phyloP scores from a whole-genome alignment of 345 rosid genomes.

The Clarkia xantiana region DNA sequence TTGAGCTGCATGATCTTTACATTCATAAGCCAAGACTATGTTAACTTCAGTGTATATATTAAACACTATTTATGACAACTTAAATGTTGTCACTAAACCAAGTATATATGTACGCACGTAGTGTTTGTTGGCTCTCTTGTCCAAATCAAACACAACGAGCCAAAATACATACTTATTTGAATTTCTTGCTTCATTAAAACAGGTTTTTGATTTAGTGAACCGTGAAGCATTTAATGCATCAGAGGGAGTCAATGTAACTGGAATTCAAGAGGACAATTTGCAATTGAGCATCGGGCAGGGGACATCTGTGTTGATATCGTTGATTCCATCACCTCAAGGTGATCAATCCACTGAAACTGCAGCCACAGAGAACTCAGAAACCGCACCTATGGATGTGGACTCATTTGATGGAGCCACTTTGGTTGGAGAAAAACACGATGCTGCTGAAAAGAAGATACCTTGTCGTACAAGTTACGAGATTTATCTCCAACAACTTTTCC shows the following conservation, averaged over 20 bases:
- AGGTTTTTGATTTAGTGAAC: constrained; percentile 77
- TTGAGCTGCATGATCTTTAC: too few relatives aligned
- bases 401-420: constrained; percentile 29
- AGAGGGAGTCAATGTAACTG: constrained; percentile 59
- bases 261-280: constrained; percentile 67
- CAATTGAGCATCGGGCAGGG: constrained; percentile 64
- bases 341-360: constrained; percentile 22
- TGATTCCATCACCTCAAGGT: constrained; percentile 32
- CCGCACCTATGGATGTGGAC: constrained; percentile 26
- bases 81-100: too few relatives aligned
- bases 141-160: not conserved
- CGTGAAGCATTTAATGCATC: constrained; percentile 71
- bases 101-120: too few relatives aligned
- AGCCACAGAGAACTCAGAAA: constrained; percentile 20
- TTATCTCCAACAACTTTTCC: constrained; percentile 70
- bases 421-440: constrained; percentile 21
- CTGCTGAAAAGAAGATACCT: constrained; percentile 33
- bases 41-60: too few relatives aligned
- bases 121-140: too few relatives aligned
- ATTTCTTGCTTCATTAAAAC: constrained; percentile 5
- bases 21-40: too few relatives aligned
- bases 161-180: too few relatives aligned
- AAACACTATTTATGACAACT: too few relatives aligned
- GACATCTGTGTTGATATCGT: constrained; percentile 56
- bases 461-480: constrained; percentile 51